These are phyloP conservation scores for Talaromyces adpressus DNA, from an alignment of 495 filamentous ascomycete species.

Conservation along the genomic window DNA sequence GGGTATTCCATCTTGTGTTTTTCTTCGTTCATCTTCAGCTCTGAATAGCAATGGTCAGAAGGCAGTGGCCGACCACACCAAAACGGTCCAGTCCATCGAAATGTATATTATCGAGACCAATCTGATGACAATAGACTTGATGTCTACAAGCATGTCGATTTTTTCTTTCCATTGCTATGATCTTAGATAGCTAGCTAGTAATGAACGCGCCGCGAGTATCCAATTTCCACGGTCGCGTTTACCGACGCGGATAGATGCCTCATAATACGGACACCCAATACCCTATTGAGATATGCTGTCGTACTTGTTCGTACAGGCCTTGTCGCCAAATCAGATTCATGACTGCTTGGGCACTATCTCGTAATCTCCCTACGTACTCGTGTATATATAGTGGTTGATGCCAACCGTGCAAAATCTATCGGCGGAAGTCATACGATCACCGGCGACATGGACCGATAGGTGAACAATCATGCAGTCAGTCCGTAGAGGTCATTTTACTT, in stretches of 20 bases:
- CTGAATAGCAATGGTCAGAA: slow-evolving; percentile 30
- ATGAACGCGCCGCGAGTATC: background rate
- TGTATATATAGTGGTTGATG: background rate
- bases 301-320: background rate
- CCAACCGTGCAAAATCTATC: background rate
- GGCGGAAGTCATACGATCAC: background rate
- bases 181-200: slow-evolving; percentile 1
- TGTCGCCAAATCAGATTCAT: background rate
- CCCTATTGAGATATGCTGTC: background rate
- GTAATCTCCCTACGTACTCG: no score
- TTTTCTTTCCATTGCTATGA: slow-evolving; percentile 5
- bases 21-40: slow-evolving; percentile 18
- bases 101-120: slow-evolving; percentile 7
- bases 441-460: background rate
- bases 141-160: slow-evolving; percentile 11
- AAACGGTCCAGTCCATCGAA: slow-evolving; percentile 3
- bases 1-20: slow-evolving; percentile 20
- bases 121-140: slow-evolving; percentile 8
- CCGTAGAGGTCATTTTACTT: background rate
- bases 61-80: slow-evolving; percentile 14
- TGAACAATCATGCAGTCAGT: background rate
- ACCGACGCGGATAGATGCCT: background rate
- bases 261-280: background rate
- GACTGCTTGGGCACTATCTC: no score
- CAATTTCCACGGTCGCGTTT: background rate